Conservation (phyloP, 2,329 filamentous ascomycete species). For the Penicillium corylophilum region DNA sequence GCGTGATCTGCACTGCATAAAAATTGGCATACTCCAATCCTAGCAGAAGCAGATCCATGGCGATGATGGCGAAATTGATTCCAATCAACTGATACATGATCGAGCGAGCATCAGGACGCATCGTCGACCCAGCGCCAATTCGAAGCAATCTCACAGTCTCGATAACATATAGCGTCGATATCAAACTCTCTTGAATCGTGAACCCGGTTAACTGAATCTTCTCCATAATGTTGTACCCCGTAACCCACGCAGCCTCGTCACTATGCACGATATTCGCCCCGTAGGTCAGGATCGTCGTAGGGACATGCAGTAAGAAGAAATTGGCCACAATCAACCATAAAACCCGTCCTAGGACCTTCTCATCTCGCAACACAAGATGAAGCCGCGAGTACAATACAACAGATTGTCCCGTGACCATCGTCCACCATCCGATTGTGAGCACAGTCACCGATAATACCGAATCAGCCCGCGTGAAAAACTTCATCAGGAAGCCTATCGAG, state of each 20-base stretch:
- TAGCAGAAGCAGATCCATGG: constrained; percentile 47
- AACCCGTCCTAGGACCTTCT: constrained; percentile 49
- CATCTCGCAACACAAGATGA: constrained; percentile 57
- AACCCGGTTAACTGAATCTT: constrained; percentile 48
- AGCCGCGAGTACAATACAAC: constrained; percentile 63
- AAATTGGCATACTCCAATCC: constrained; percentile 42
- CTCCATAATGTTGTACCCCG: constrained; percentile 47
- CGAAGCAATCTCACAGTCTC: constrained; percentile 52
- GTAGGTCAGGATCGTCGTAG: constrained; percentile 56
- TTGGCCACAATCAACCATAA: constrained; percentile 60
- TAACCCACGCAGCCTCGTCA: constrained; percentile 29
- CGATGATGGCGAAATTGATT: constrained; percentile 48
- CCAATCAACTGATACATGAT: constrained; percentile 48
- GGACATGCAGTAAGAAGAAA: constrained; percentile 53
- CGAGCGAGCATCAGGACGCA: constrained; percentile 26
- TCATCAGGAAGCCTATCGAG: constrained; percentile 45
- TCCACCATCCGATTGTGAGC: constrained; percentile 56
- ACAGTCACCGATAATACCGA: constrained; percentile 41
- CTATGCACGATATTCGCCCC: constrained; percentile 34
- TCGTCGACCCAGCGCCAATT: constrained; percentile 25
- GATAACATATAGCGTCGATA: constrained; percentile 54
- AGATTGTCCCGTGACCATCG: constrained; percentile 62
- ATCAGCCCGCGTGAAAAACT: constrained; percentile 36
- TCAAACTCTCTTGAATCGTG: constrained; percentile 46
- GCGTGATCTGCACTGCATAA: constrained; percentile 41